Conservation (phyloP, 805 yeast species). For the Barnettozyma populi region DNA sequence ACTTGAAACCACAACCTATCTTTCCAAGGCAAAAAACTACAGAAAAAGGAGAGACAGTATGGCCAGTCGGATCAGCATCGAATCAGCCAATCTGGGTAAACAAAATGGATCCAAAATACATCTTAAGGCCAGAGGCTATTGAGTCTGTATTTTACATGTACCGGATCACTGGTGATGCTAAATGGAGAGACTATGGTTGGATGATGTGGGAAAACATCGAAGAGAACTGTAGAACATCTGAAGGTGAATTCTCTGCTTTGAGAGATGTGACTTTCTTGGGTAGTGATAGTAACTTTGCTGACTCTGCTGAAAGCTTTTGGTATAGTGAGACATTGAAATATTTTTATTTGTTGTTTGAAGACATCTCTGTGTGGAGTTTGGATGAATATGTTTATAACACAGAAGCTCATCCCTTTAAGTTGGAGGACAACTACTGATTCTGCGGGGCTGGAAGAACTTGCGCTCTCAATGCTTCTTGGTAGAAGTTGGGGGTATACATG, state of each 20-base stretch:
- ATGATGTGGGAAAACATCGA: conserved; percentile 36
- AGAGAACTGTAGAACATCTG: conserved; percentile 26
- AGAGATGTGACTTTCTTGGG: conserved; percentile 30
- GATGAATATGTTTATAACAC: conserved; percentile 55
- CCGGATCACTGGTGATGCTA: conserved; percentile 52
- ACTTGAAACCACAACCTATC: neutral
- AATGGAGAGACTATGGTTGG: conserved; percentile 54
- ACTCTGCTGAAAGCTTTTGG: conserved; percentile 47
- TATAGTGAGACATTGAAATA: conserved; percentile 56
- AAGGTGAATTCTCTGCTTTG: conserved; percentile 35
- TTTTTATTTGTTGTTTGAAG: conserved; percentile 44
- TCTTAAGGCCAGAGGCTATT: conserved; percentile 56
- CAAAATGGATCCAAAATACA: conserved; percentile 32
- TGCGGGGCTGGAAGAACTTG: neutral
- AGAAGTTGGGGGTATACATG: neutral
- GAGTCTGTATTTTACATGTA: conserved; percentile 57
- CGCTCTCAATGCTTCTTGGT: no score
- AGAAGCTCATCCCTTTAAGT: conserved; percentile 54
- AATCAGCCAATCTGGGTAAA: conserved; percentile 30
- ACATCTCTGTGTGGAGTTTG: conserved; percentile 35
- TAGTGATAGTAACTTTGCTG: conserved; percentile 20
- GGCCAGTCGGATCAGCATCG: conserved; percentile 11
- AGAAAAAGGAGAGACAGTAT: conserved; percentile 9
- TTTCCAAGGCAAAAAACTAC: conserved; percentile 4
- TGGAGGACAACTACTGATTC: conserved; percentile 2